Conservation (phyloP, 495 filamentous ascomycete genomes). For the Penicillium longicatenatum region DNA sequence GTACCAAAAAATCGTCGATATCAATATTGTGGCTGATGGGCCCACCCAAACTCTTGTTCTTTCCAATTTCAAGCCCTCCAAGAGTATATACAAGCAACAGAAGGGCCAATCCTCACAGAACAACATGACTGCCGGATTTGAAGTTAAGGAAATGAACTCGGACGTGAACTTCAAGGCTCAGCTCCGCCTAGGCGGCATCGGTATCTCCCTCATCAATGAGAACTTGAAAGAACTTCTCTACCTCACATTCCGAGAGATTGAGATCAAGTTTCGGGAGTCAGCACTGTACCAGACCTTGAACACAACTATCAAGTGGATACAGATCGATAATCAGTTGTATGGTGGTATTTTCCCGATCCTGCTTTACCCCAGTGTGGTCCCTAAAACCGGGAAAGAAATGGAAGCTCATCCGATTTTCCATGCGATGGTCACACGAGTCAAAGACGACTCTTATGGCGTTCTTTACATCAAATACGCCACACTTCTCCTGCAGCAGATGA, state of each 20-base stretch:
- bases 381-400: constrained; percentile 96
- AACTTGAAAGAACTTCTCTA: constrained; percentile 92
- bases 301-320: constrained; percentile 93
- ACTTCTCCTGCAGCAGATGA: constrained; percentile 94
- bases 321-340: constrained; percentile 98
- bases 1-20: constrained; percentile 82
- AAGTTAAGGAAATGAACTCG: constrained; percentile 88
- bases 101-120: constrained; percentile 55
- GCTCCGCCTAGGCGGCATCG: constrained; percentile 84
- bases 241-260: constrained; percentile 88
- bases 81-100: constrained; percentile 92
- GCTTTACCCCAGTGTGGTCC: constrained; percentile 96
- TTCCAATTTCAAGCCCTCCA: constrained; percentile 91
- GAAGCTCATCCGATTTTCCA: constrained; percentile 95
- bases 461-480: constrained; percentile 99
- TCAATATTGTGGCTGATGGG: constrained; percentile 92
- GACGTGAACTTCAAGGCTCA: constrained; percentile 86
- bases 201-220: constrained; percentile 89
- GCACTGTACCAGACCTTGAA: constrained; percentile 86
- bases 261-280: constrained; percentile 91
- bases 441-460: constrained; percentile 97
- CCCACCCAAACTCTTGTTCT: constrained; percentile 92
- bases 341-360: constrained; percentile 98
- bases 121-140: constrained; percentile 72
- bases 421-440: constrained; percentile 86